Base-by-base conservation (phyloP, 306 rosid species). In the Pterocarpus santalinus region DNA sequence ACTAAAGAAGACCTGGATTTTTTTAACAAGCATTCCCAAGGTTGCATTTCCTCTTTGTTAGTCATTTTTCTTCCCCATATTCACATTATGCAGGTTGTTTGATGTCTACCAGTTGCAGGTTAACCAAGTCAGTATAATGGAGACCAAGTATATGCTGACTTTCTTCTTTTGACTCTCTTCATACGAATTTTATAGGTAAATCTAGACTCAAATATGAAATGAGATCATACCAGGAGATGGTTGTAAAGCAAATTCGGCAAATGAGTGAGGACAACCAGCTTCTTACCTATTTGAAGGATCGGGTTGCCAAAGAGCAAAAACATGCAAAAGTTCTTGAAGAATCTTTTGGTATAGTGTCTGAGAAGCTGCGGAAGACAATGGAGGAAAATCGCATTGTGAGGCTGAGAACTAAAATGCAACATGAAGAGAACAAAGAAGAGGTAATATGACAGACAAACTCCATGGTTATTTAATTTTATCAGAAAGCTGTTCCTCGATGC, bases 181-280 rank as follows among this genome's bases (percentile, higher is more conserved):
- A 41, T 68, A 14, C 68, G 73, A 73, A 69, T 64, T 71, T 33
- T 47, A 61, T 76, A 94, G 98, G 93, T 39, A 94, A 94, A 78
- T 67, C 96, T 22, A 88, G 76, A 84, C 86, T 90, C 77, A 94
- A 92, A 63, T 90, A 56, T 82, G 98, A 94, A 13, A 44, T 94
- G 89, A 83, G 83, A 73, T 92, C 97, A 5, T 88, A 92, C 75
- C 91, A 88, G 56, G 97, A 94, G 82, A 89, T 85, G 93, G 98
- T 94, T 17, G 92, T 92, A 10, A 75, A 82, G 61, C 93, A 89
- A 78, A 86, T 92, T 34, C 77, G 88, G 72, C 92, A 94, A 81
- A 94, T 94, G 98, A 92, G 83, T 33, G 98, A 92, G 85, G 97
- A 94, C 80, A 90, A 90, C 80, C 91, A 90, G 75, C 88, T 80